Conservation (phyloP, 2,329 filamentous ascomycete genomes). For the Fusarium sambucinum region DNA sequence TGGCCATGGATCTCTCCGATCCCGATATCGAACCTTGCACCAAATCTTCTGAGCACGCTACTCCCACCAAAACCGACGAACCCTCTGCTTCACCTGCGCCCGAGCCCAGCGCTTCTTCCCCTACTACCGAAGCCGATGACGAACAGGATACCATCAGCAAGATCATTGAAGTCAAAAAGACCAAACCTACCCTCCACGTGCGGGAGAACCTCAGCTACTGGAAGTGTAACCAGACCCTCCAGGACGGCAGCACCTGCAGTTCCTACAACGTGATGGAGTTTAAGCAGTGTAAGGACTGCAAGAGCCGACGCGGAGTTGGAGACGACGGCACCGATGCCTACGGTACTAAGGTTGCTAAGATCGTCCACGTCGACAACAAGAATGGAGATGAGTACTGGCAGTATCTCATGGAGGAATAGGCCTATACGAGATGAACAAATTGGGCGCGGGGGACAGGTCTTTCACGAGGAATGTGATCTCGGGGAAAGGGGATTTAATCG, state of each 20-base stretch:
- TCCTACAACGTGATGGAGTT: conserved; percentile 23
- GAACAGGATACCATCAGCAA: conserved; percentile 4
- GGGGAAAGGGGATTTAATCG: background rate
- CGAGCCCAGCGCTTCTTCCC: background rate
- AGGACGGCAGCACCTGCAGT: conserved; percentile 20
- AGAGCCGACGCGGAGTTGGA: conserved; percentile 24
- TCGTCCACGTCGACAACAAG: conserved; percentile 23
- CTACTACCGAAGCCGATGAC: background rate
- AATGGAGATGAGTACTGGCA: conserved; percentile 27
- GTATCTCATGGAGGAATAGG: conserved; percentile 9
- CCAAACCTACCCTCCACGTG: conserved; percentile 20
- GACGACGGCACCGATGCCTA: conserved; percentile 31
- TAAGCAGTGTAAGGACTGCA: conserved; percentile 32
- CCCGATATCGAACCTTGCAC: conserved; percentile 3
- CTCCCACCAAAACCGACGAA: background rate
- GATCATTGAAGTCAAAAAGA: conserved; percentile 14
- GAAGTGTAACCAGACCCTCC: conserved; percentile 31
- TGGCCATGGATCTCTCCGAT: conserved; percentile 19
- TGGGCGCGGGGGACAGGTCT: background rate
- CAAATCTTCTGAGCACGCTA: background rate
- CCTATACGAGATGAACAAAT: background rate
- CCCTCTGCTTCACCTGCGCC: background rate
- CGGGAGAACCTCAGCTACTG: conserved; percentile 28
- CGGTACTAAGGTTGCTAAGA: conserved; percentile 31
- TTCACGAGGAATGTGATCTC: background rate